Conservation (phyloP, 2,329 filamentous ascomycete genomes). For the Xylariaceae sp. region DNA sequence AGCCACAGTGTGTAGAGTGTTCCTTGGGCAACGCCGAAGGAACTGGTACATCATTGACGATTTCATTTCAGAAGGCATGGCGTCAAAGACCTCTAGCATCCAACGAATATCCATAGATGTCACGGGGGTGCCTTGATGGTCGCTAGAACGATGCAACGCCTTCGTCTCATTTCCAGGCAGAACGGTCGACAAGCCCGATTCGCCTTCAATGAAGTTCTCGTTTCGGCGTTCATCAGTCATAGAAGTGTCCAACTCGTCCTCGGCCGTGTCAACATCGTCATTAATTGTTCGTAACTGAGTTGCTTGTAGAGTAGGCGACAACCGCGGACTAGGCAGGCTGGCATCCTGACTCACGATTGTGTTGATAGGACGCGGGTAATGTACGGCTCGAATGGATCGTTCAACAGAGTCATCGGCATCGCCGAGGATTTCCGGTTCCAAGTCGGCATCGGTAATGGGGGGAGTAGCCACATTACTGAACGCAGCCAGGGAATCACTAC, state of each 20-base stretch:
- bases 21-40: conserved; percentile 77
- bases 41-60: conserved; percentile 97
- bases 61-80: conserved; percentile 86
- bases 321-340: conserved; percentile 86
- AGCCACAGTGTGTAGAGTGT: conserved; percentile 83
- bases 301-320: conserved; percentile 86
- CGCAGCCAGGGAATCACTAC: conserved; percentile 52
- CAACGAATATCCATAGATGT: conserved; percentile 70
- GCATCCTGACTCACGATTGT: conserved; percentile 76
- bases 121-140: conserved; percentile 31
- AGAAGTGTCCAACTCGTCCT: conserved; percentile 36
- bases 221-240: conserved; percentile 40
- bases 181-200: conserved; percentile 25
- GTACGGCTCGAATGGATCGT: conserved; percentile 42
- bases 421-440: conserved; percentile 57
- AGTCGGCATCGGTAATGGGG: conserved; percentile 67
- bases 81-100: conserved; percentile 85
- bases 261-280: conserved; percentile 40
- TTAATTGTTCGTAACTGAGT: conserved; percentile 43
- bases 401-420: conserved; percentile 47
- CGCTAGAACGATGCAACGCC: conserved; percentile 26
- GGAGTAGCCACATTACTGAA: conserved; percentile 67
- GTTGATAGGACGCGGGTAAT: conserved; percentile 53
- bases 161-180: conserved; percentile 24
- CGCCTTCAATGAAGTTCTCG: conserved; percentile 37